Evolutionary conservation across 208 protist species (phyloP).

Genomic region (Angomonas desouzai): DNA sequence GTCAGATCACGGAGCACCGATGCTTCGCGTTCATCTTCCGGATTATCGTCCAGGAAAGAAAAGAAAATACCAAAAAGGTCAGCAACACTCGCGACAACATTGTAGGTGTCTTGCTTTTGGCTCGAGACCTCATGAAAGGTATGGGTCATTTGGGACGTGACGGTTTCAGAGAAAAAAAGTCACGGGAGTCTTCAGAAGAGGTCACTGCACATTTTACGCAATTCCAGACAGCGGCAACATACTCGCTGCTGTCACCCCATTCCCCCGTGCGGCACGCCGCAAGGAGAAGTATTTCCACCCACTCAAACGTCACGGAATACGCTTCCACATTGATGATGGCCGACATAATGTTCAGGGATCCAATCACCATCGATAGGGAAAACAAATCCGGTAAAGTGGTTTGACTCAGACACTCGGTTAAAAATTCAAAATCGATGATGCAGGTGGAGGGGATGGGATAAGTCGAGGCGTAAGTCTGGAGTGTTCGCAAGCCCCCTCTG

Average conservation of each 20-base stretch:
- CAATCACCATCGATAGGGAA: slow-evolving; percentile 28
- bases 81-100: not conserved
- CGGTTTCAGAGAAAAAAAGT: slow-evolving; percentile 3
- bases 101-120: not conserved
- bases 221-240: slow-evolving; percentile 21
- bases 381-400: not conserved
- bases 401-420: slow-evolving; percentile 29
- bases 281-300: slow-evolving; percentile 49
- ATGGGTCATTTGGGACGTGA: not conserved
- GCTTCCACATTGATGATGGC: slow-evolving; percentile 39
- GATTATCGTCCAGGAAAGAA: not conserved
- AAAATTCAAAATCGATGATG: slow-evolving; percentile 65
- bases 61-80: slow-evolving; percentile 6
- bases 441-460: slow-evolving; percentile 55
- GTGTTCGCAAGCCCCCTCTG: slow-evolving; percentile 22
- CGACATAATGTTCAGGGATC: slow-evolving; percentile 64
- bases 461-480: slow-evolving; percentile 32
- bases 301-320: slow-evolving; percentile 70
- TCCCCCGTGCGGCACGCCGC: not conserved
- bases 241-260: slow-evolving; percentile 13
- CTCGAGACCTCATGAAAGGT: too few species aligned
- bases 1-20: too few species aligned
- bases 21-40: too few species aligned
- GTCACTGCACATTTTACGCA: slow-evolving; percentile 18
- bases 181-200: not conserved